phyloP scores from a whole-genome alignment of 2,329 filamentous ascomycete genomes.

The Trichoderma sp. region DNA sequence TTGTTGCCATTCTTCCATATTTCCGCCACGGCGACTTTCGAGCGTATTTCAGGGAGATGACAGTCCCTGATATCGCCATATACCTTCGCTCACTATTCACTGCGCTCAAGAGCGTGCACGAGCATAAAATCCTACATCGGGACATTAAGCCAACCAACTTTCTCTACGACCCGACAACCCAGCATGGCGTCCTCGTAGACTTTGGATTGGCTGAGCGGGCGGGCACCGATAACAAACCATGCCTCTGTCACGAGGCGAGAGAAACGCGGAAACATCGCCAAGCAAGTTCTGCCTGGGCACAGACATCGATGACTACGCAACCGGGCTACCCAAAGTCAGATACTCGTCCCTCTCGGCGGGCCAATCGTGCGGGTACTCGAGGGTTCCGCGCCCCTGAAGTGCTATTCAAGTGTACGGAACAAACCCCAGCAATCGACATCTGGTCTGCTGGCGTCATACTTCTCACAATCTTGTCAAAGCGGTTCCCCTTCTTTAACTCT shows the following conservation, averaged over 20 bases:
- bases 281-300: constrained; percentile 61
- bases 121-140: constrained; percentile 82
- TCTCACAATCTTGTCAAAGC: constrained; percentile 86
- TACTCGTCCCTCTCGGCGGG: constrained; percentile 81
- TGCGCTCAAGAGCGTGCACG: constrained; percentile 81
- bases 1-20: constrained; percentile 91
- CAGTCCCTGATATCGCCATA: constrained; percentile 79
- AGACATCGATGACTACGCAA: constrained; percentile 54
- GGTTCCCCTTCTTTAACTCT: constrained; percentile 98
- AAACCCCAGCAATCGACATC: constrained; percentile 92
- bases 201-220: constrained; percentile 94
- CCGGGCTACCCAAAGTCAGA: constrained; percentile 87
- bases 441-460: constrained; percentile 98
- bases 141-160: constrained; percentile 99
- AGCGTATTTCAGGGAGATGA: constrained; percentile 90
- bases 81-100: constrained; percentile 90
- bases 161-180: constrained; percentile 80
- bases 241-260: constrained; percentile 73
- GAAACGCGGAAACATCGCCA: constrained; percentile 65
- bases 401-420: constrained; percentile 93
- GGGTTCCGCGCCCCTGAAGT: constrained; percentile 97
- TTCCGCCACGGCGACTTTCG: constrained; percentile 96
- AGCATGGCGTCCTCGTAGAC: constrained; percentile 92
- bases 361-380: constrained; percentile 91
- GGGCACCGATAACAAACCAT: constrained; percentile 76